Percentiles rank a stretch among this genome's conserved stretches.
These are phyloP conservation scores for Tetracladium maxilliforme DNA, from an alignment of 2,329 filamentous ascomycete species.

Conservation along the genomic window DNA sequence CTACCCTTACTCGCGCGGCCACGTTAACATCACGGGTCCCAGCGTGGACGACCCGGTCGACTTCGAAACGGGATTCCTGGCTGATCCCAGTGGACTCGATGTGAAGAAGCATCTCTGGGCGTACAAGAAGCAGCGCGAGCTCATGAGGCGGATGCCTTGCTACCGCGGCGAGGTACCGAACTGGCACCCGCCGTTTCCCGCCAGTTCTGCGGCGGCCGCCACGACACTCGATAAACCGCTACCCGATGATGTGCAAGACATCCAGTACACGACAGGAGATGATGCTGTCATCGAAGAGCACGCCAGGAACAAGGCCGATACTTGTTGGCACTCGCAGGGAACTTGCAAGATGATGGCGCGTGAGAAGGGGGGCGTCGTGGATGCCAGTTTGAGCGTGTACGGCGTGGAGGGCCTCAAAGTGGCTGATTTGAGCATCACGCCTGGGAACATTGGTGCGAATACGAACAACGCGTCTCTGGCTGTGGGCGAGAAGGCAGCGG, in stretches of 20 bases:
- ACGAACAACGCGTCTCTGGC: constrained; percentile 28
- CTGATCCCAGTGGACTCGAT: too few relatives aligned
- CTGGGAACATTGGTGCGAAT: constrained; percentile 26
- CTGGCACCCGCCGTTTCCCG: too few relatives aligned
- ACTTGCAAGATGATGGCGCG: constrained; percentile 22
- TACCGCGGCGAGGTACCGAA: too few relatives aligned
- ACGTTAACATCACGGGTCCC: constrained; percentile 1
- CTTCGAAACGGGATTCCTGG: too few relatives aligned
- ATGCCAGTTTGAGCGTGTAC: constrained; percentile 21
- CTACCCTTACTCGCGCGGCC: constrained; percentile 1
- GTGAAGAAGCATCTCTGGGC: too few relatives aligned
- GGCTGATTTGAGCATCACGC: constrained; percentile 23
- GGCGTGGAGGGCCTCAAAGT: constrained; percentile 22
- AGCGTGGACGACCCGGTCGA: too few relatives aligned
- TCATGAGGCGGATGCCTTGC: too few relatives aligned
- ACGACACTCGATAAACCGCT: too few relatives aligned
- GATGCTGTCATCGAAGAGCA: constrained; percentile 21
- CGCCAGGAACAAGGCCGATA: constrained; percentile 21
- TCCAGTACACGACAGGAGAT: constrained; percentile 14
- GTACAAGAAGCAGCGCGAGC: too few relatives aligned
- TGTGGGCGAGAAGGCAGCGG: constrained; percentile 23
- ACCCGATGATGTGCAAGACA: too few relatives aligned
- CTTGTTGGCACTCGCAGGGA: constrained; percentile 23
- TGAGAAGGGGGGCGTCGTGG: constrained; percentile 21
- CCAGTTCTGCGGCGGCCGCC: too few relatives aligned